Percentiles rank a stretch among this genome's conserved stretches.
phyloP scores from a whole-genome alignment of 495 filamentous ascomycete species.

The Parmelia sp. region DNA sequence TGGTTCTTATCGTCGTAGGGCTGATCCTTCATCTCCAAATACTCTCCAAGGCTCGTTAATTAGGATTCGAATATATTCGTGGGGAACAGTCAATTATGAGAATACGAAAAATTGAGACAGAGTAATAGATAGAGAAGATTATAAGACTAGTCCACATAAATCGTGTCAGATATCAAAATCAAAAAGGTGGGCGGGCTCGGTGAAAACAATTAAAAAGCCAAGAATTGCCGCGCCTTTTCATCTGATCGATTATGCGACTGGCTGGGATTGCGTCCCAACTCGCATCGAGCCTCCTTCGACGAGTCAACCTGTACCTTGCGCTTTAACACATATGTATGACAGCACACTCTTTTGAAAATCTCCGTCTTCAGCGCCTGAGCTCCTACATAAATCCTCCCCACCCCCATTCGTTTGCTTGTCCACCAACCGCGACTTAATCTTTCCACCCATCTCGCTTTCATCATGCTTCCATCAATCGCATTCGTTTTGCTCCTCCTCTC shows the following conservation, averaged over 20 bases:
- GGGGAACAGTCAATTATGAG: not conserved
- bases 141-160: no score
- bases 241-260: not conserved
- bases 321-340: not conserved
- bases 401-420: not conserved
- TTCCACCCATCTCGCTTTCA: not conserved
- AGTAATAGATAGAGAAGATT: no score
- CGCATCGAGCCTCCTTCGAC: not conserved
- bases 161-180: not conserved
- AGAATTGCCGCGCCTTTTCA: not conserved
- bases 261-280: not conserved
- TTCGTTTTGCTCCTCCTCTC: constrained; percentile 3
- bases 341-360: not conserved
- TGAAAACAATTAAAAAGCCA: not conserved
- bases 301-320: constrained; percentile 11
- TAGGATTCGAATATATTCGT: not conserved
- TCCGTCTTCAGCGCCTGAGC: not conserved
- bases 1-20: not conserved
- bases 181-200: not conserved
- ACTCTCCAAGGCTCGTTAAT: not conserved
- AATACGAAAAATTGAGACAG: no score
- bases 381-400: not conserved
- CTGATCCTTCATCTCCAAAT: not conserved
- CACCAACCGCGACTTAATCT: not conserved
- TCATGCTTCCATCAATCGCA: not conserved